phyloP scores from a whole-genome alignment of 2,329 filamentous ascomycete genomes.

The Exophiala calicioides region DNA sequence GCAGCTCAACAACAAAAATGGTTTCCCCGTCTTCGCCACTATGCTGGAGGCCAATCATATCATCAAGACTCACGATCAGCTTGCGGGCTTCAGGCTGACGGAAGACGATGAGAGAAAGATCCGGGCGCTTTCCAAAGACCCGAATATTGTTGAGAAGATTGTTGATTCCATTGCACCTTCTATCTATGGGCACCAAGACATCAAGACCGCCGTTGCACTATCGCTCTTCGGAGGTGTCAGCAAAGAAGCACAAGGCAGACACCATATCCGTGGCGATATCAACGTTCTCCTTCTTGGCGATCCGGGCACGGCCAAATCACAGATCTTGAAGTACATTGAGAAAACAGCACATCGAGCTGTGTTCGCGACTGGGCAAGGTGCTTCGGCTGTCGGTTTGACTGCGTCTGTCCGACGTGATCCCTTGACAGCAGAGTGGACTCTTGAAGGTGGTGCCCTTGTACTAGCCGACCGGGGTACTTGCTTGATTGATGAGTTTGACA shows the following conservation, averaged over 20 bases:
- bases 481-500: conserved; percentile 98
- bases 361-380: conserved; percentile 96
- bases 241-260: conserved; percentile 84
- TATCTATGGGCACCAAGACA: conserved; percentile 94
- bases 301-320: conserved; percentile 96
- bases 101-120: conserved; percentile 94
- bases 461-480: conserved; percentile 93
- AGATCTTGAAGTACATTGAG: conserved; percentile 95
- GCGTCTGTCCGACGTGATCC: conserved; percentile 95
- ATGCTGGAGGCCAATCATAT: conserved; percentile 97
- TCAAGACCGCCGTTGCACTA: conserved; percentile 94
- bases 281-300: conserved; percentile 96
- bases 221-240: conserved; percentile 93
- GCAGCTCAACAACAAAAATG: conserved; percentile 96
- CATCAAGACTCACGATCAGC: conserved; percentile 94
- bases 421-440: conserved; percentile 92
- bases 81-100: conserved; percentile 92
- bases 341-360: conserved; percentile 96
- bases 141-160: conserved; percentile 88
- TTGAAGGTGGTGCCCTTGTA: conserved; percentile 93
- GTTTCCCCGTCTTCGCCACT: conserved; percentile 96
- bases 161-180: conserved; percentile 91
- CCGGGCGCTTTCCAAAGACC: conserved; percentile 81
- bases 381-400: conserved; percentile 94
- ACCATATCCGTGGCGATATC: conserved; percentile 93